A percentile compares a stretch with the other conserved stretches of the same genome.
Conservation (phyloP, 2,329 filamentous ascomycete genomes). For the Pyrenophora graminea region DNA sequence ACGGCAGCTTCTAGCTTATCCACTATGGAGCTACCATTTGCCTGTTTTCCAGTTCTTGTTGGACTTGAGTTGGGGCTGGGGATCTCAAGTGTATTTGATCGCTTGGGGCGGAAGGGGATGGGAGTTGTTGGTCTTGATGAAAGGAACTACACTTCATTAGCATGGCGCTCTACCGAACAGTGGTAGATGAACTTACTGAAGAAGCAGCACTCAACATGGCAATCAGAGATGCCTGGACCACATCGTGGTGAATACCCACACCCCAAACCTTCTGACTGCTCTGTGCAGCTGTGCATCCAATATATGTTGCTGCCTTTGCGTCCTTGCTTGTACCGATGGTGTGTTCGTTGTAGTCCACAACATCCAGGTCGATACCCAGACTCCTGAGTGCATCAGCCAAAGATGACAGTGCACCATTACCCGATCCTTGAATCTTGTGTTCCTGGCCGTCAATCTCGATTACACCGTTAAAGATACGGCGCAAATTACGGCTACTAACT, state of each 20-base stretch:
- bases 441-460: conserved; percentile 81
- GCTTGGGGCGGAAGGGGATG: conserved; percentile 63
- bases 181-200: conserved; percentile 64
- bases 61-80: conserved; percentile 36
- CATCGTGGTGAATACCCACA: conserved; percentile 89
- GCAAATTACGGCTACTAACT: conserved; percentile 75
- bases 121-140: conserved; percentile 71
- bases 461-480: conserved; percentile 82
- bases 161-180: neutral
- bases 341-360: conserved; percentile 95
- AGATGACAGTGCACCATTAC: conserved; percentile 89
- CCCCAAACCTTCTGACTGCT: conserved; percentile 80
- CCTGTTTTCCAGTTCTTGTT: conserved; percentile 9
- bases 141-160: conserved; percentile 63
- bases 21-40: conserved; percentile 27
- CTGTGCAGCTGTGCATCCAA: conserved; percentile 76
- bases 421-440: conserved; percentile 75
- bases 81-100: conserved; percentile 54
- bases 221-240: conserved; percentile 85
- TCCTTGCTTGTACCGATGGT: conserved; percentile 79
- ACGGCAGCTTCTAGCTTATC: conserved; percentile 37
- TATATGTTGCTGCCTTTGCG: conserved; percentile 93
- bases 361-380: conserved; percentile 84
- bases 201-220: conserved; percentile 83
- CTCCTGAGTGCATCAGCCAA: conserved; percentile 78